phyloP scores from a whole-genome alignment of 306 rosid genomes.

The Corylus americana region DNA sequence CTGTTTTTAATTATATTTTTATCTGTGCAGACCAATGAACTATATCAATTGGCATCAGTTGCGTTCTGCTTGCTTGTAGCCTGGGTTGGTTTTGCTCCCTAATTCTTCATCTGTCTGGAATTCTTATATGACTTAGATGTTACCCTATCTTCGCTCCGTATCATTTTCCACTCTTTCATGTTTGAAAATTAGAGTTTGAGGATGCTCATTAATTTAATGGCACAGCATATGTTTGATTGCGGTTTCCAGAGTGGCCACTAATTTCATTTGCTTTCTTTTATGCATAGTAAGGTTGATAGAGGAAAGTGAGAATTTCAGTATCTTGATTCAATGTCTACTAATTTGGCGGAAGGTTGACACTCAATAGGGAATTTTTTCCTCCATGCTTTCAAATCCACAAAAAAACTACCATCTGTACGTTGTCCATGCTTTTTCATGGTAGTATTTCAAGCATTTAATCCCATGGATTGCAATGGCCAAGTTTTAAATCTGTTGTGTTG shows the following conservation, averaged over 20 bases:
- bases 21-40: constrained; percentile 83
- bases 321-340: background rate
- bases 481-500: background rate
- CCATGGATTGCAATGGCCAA: background rate
- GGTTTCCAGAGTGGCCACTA: background rate
- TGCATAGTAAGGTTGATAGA: background rate
- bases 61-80: constrained; percentile 97
- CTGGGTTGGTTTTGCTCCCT: constrained; percentile 66
- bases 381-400: background rate
- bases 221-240: background rate
- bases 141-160: background rate
- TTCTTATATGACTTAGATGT: background rate
- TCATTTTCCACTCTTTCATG: background rate
- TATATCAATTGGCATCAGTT: constrained; percentile 92
- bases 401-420: background rate
- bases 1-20: constrained; percentile 20
- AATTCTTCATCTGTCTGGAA: constrained; percentile 19
- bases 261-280: background rate
- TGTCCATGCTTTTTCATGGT: background rate
- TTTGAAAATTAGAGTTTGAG: background rate
- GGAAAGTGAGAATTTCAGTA: background rate
- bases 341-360: constrained; percentile 5
- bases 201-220: background rate
- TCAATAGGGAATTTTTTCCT: background rate
- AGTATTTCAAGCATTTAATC: background rate